Evolutionary conservation across 495 filamentous ascomycete species (phyloP), one percentile per base, ranked within the genome.

Genomic region (Alectoria sarmentosa): DNA sequence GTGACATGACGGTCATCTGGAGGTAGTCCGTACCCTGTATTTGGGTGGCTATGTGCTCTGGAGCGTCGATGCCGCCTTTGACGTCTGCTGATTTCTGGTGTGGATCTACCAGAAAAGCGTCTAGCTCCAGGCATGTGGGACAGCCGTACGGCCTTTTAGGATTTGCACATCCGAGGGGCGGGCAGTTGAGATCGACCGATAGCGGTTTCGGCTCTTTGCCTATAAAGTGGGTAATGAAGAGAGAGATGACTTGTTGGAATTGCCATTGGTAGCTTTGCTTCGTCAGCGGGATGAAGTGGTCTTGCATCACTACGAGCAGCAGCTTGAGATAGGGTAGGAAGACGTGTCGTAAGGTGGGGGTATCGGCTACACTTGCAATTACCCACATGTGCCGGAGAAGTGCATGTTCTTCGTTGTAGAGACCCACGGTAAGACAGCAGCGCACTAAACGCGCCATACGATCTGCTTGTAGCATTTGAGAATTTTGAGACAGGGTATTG

Each of bases 181-280:
- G 49, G 15, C 49, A 32, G 49, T 14, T 54, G 14, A 54, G 15
- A 15, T 54, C 49, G 0, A 7, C 1, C 5, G 28, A 54, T n/a
- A 9, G 49, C 14, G 49, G 11, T 32, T 26, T 32, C 11, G 49
- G 49, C 28, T 54, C 49, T 32, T 32, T 32, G 49, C 49, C 28
- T 17, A 54, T 54, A 28, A 17, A 54, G 28, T 5, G 49, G 49
- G 8, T 54, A 15, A 54, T 54, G 49, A 54, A 54, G 14, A 30
- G 49, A 28, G 26, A 32, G 1, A 54, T 54, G 13, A 54, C 28
- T 17, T 54, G 49, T 54, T 54, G 49, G 28, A 54, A 54, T 6
- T 54, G 49, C 49, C 49, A 54, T 32, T 54, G 49, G 28, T 54
- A 54, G 49, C 11, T 54, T 34, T 34, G 49, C 28, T 26, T 54